Percentiles rank a stretch among this genome's conserved stretches.
These are phyloP conservation scores for Nakaseomyces uthaithaninus DNA, from an alignment of 1,139 yeast genomes.

Conservation along the genomic window DNA sequence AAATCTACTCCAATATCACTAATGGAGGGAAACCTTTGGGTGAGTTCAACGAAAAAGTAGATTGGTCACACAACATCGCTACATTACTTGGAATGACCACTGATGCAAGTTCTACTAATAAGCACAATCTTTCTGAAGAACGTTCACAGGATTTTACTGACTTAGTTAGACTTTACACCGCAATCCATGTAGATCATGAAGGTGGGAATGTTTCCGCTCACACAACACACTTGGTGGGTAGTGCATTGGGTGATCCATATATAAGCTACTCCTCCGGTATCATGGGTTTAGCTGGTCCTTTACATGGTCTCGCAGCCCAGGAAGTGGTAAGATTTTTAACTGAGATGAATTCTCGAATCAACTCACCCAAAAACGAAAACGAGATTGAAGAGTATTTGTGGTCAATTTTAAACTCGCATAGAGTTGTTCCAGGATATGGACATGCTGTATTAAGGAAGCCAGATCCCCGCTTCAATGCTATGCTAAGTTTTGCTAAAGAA, in stretches of 20 bases:
- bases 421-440: slow-evolving; percentile 97
- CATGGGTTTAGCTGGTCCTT: slow-evolving; percentile 96
- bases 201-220: slow-evolving; percentile 99
- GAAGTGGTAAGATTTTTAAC: slow-evolving; percentile 92
- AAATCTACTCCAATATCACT: slow-evolving; percentile 86
- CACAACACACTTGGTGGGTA: slow-evolving; percentile 93
- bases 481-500: slow-evolving; percentile 32
- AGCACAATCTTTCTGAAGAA: slow-evolving; percentile 38
- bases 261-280: slow-evolving; percentile 90
- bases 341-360: slow-evolving; percentile 67
- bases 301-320: slow-evolving; percentile 97
- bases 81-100: slow-evolving; percentile 56
- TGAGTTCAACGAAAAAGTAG: slow-evolving; percentile 57
- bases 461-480: slow-evolving; percentile 54
- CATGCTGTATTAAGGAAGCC: slow-evolving; percentile 96
- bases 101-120: slow-evolving; percentile 43
- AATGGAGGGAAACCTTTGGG: slow-evolving; percentile 73
- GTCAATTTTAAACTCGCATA: slow-evolving; percentile 84
- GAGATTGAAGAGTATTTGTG: slow-evolving; percentile 83
- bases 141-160: slow-evolving; percentile 51
- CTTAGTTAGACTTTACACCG: slow-evolving; percentile 85
- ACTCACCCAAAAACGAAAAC: slow-evolving; percentile 63
- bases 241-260: slow-evolving; percentile 90
- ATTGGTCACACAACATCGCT: slow-evolving; percentile 87
- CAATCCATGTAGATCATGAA: slow-evolving; percentile 96